Base-by-base conservation (phyloP, 2,329 filamentous ascomycete genomes). In the Aspergillus pseudotamarii region DNA sequence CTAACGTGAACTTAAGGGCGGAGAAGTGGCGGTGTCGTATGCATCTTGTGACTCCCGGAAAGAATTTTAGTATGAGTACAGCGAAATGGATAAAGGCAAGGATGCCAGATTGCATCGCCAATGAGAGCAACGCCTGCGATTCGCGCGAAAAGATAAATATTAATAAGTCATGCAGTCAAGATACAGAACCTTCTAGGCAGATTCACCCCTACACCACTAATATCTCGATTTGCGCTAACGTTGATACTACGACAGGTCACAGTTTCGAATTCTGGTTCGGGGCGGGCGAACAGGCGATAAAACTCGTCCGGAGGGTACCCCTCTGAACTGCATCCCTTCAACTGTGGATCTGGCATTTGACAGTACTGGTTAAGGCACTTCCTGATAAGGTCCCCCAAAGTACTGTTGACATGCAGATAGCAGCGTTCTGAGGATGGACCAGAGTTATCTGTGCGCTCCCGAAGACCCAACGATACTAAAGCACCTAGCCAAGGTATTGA, bases 1-100 rank as follows among this genome's bases (percentile, higher is more conserved):
- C 28, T 8, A 65, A 38, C 6, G 57, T 58, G 6, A 53, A 55
- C 38, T 60, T 57, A 19, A 62, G 56, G 6, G 60, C 46, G 6
- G 46, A 50, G 46, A 55, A 50, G 19, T 43, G 50, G 30, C 51
- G 57, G 16, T 21, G 28, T 26, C 46, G 46, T 28, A 50, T 16
- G 21, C 23, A 30, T 19, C 46, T 12, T 28, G 43, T 45, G 43
- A 23, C 43, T 45, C 9, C n/a, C 19, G 43, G 43, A 45, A 45
- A 21, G 43, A 45, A 45, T 21, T 45, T 45, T 21, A 50, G 46
- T 30, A 19, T 50, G 46, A 28, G 46, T 23, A 50, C 23, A 28
- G 46, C 46, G 28, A 50, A 30, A 26, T 50, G 21, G 46, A 50
- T 50, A 26, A 23, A 50, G 10, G 21, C 11, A 28, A 50, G 23